phyloP scores from a whole-genome alignment of 1,284 basidiomycete species.

The Cutaneotrichosporon dermatis region DNA sequence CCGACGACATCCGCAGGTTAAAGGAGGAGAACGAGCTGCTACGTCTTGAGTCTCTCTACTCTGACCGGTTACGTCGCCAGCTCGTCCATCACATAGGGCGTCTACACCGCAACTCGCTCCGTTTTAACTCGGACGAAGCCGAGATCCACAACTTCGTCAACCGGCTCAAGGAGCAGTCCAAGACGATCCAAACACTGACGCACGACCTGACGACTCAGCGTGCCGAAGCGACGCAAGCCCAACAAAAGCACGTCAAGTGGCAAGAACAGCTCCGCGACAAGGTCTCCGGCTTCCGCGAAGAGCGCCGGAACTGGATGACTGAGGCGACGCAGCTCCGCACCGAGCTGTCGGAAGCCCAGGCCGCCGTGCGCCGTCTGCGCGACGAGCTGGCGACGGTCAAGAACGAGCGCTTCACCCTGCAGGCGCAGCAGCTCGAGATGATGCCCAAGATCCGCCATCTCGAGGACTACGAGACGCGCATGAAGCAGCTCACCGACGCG shows the following conservation, averaged over 20 bases:
- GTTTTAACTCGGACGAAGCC: conserved; percentile 43
- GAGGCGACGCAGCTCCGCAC: conserved; percentile 32
- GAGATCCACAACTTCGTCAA: conserved; percentile 46
- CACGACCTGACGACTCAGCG: conserved; percentile 35
- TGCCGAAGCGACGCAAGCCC: conserved; percentile 34
- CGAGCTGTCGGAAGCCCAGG: conserved; percentile 31
- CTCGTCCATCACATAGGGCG: conserved; percentile 42
- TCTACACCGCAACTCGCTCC: conserved; percentile 37
- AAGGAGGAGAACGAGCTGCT: conserved; percentile 35
- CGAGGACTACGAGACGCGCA: conserved; percentile 41
- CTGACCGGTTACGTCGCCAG: conserved; percentile 33
- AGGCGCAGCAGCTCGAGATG: conserved; percentile 37
- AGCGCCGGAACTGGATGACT: conserved; percentile 36
- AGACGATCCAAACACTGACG: conserved; percentile 34
- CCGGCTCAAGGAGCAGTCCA: conserved; percentile 41
- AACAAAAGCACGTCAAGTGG: conserved; percentile 44
- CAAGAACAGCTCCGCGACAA: conserved; percentile 41
- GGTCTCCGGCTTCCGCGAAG: conserved; percentile 36
- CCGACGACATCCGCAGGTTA: conserved; percentile 15
- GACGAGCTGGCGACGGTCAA: conserved; percentile 42
- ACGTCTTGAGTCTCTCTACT: conserved; percentile 35
- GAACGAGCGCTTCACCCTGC: conserved; percentile 43
- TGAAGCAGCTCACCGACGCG: conserved; percentile 38
- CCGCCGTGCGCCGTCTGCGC: conserved; percentile 25
- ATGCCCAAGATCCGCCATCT: conserved; percentile 39